Evolutionary conservation across 1,284 basidiomycete species (phyloP).

Genomic region (Malassezia restricta): DNA sequence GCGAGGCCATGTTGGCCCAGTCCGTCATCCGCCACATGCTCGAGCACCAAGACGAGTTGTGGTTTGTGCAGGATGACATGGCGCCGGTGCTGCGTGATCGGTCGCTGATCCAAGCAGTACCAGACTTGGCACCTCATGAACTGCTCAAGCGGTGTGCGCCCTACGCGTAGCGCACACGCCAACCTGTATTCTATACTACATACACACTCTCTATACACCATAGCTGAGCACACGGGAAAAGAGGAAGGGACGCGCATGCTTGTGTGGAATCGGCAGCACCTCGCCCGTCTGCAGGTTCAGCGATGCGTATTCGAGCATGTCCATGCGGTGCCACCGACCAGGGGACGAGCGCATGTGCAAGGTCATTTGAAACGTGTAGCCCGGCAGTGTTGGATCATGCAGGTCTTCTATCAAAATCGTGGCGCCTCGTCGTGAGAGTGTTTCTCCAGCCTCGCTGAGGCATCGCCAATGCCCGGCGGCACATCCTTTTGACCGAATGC

Average conservation of each 20-base stretch:
- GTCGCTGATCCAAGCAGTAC: slow-evolving; percentile 31
- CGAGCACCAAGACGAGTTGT: slow-evolving; percentile 84
- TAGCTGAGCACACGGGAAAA: slow-evolving; percentile 59
- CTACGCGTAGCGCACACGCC: slow-evolving; percentile 18
- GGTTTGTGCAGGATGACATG: slow-evolving; percentile 38
- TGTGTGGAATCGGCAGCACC: slow-evolving; percentile 58
- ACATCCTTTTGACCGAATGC: slow-evolving; percentile 58
- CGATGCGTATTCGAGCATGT: slow-evolving; percentile 59
- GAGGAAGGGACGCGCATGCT: slow-evolving; percentile 77
- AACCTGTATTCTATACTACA: background rate
- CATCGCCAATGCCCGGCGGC: slow-evolving; percentile 52
- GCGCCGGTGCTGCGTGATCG: slow-evolving; percentile 38
- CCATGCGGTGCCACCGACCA: slow-evolving; percentile 67
- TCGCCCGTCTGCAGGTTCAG: slow-evolving; percentile 62
- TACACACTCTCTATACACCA: slow-evolving; percentile 19
- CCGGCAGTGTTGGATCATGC: slow-evolving; percentile 45
- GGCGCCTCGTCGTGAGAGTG: slow-evolving; percentile 13
- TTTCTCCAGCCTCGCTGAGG: slow-evolving; percentile 11
- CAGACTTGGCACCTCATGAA: slow-evolving; percentile 35
- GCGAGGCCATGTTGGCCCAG: slow-evolving; percentile 85
- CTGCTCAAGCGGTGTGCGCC: slow-evolving; percentile 40
- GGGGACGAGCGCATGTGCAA: slow-evolving; percentile 61
- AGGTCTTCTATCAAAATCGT: slow-evolving; percentile 36
- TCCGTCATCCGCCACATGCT: slow-evolving; percentile 55
- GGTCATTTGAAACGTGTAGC: slow-evolving; percentile 76